Evolutionary conservation across 2,329 filamentous ascomycete genomes (phyloP).

Genomic region (Aspergillus vadensis): DNA sequence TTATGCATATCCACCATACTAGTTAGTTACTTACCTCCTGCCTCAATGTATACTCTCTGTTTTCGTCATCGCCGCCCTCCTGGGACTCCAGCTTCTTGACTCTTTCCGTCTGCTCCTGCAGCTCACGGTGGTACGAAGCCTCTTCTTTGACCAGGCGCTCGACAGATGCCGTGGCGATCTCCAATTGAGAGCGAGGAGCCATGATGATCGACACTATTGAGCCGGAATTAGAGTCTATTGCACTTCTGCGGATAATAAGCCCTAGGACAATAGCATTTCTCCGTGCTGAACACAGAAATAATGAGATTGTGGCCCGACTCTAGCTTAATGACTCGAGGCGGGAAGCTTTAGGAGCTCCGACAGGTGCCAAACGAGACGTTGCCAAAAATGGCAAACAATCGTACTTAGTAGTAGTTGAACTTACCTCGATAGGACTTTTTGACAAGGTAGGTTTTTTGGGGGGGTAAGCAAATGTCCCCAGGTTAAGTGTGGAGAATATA

Average conservation of each 20-base stretch:
- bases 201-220: slow-evolving; percentile 50
- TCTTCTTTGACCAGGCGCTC: slow-evolving; percentile 89
- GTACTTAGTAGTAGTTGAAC: background rate
- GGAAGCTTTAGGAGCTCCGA: background rate
- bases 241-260: background rate
- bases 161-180: slow-evolving; percentile 79
- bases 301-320: background rate
- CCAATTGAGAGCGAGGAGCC: slow-evolving; percentile 78
- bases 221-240: slow-evolving; percentile 1
- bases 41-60: slow-evolving; percentile 75
- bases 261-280: background rate
- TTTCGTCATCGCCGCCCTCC: slow-evolving; percentile 71
- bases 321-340: background rate
- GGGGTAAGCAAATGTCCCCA: background rate
- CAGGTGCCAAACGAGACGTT: background rate
- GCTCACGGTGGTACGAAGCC: slow-evolving; percentile 83
- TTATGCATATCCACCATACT: background rate
- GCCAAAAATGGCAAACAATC: background rate
- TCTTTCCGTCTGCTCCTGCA: slow-evolving; percentile 71
- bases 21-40: slow-evolving; percentile 69
- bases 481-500: background rate
- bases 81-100: slow-evolving; percentile 69
- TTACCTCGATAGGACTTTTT: background rate
- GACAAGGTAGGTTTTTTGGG: too few relatives aligned
- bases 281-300: background rate